Base-by-base conservation (phyloP, 495 filamentous ascomycete genomes). In the Chaetomium cochliodes region DNA sequence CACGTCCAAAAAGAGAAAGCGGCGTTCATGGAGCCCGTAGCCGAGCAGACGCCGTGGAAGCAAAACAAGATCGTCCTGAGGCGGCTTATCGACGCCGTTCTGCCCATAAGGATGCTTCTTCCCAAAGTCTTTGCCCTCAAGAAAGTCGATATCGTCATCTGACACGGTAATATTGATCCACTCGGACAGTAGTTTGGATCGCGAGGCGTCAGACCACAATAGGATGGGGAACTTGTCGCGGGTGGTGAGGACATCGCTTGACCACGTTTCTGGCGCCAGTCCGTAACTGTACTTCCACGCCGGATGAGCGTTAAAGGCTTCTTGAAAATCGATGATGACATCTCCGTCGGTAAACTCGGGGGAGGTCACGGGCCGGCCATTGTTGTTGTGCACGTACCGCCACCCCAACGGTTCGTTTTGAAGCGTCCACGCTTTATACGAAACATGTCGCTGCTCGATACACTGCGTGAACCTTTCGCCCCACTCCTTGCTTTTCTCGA, bases 211-310 rank as follows among this genome's bases (percentile, higher is more conserved):
- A 5, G 23, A 28, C 51, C 51, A 53, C 4, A 33, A 12, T 0
- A 53, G 51, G 25, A 53, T 53, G 13, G 51, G 51, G 5, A 53
- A 53, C 51, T 53, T 53, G 26, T 53, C 51, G 51, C 51, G 51
- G 20, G 25, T 16, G 11, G 26, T 53, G 7, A 33, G 12, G 25
- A 33, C 51, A 9, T 53, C 51, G 51, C 51, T 53, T 0, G 25
- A 53, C 25, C 25, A 53, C 9, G 12, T 53, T 11, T 15, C 23
- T 3, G 12, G 23, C 3, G 12, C 22, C 23, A 53, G 25, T 13
- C 51, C 51, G 51, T 53, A 33, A 7, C 13, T n/a, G 51, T 30
- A 53, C 51, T 53, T 53, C 51, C 51, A 53, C 4, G 12, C 12
- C 51, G 51, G 51, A 16, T 53, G 25, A 13, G 51, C 51, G 51